A percentile compares a stretch with the other conserved stretches of the same genome.
Evolutionary conservation across 2,329 filamentous ascomycete genomes (phyloP).

Genomic region (Xylaria sp.): DNA sequence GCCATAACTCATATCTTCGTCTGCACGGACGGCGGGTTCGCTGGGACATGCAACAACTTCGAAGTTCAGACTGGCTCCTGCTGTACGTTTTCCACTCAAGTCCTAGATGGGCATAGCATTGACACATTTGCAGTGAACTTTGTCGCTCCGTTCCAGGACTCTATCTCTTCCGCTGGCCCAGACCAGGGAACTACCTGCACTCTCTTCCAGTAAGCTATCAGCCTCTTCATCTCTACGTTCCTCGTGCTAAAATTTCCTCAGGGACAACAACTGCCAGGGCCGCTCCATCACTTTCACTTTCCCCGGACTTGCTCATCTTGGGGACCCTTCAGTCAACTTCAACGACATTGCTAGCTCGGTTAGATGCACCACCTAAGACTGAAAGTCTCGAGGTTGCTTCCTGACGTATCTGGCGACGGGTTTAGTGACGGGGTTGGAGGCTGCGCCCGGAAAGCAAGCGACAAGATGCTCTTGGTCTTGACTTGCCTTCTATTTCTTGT

Average conservation of each 20-base stretch:
- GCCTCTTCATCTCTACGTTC: no score
- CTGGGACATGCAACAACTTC: background rate
- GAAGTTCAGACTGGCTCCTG: background rate
- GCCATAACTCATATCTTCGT: background rate
- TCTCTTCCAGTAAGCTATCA: background rate
- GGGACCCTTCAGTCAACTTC: background rate
- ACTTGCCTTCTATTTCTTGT: no score
- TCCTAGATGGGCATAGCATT: background rate
- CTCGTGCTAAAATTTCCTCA: background rate
- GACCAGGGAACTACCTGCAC: background rate
- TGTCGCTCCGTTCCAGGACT: background rate
- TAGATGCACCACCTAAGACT: background rate
- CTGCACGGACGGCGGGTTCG: background rate
- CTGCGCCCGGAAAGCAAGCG: background rate
- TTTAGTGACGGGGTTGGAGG: background rate
- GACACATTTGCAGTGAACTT: background rate
- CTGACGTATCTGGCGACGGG: background rate
- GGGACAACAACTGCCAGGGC: background rate
- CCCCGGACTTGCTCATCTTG: background rate
- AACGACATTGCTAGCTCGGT: background rate
- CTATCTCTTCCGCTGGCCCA: background rate
- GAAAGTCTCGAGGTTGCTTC: background rate
- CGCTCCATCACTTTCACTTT: background rate
- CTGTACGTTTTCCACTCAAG: background rate
- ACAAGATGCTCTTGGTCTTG: background rate